Base-by-base conservation (phyloP, 768 basidiomycete genomes). In the Hericium erinaceus region DNA sequence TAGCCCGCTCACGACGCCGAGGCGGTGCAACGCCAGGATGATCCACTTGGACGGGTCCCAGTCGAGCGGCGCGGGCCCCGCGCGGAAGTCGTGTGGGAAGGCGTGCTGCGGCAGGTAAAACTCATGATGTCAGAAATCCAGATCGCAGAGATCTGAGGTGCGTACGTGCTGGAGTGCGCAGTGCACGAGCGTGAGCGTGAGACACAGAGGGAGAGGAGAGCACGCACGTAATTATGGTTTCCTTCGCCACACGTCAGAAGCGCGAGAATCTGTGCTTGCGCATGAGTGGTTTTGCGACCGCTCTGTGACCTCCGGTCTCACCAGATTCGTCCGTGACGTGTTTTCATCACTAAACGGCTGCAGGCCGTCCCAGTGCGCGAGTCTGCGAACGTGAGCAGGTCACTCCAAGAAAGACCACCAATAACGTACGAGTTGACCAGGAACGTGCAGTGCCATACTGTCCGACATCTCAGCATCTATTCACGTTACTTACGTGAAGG, bases 31-130 rank as follows among this genome's bases (percentile, higher is more conserved):
- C 4, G 70, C 52, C 18, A 79, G 65, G 44, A 90, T 89, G 46
- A 83, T 77, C 88, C 87, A 90, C 72, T 89, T 90, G 2, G 85
- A 85, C 0, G 89, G 87, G 68, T 92, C 88, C 87, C 87, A 92
- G 61, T 85, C 86, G 24, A 73, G 67, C 6, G 58, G 50, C 18
- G 77, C 75, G 10, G 82, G 84, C 0, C 82, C 86, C 18, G 87
- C 85, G 26, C 87, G 80, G 69, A 82, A 90, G 68, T 92, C 88
- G 58, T 84, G 80, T 9, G 89, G 89, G 64, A 89, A 90, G 0
- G 87, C 77, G 67, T 90, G 87, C 80, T 90, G 52, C 13, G 57
- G 51, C 16, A 6, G 13, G 48, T 28, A 4, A 8, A 50, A 6
- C n/a, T 50, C n/a, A 6, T 50, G 22, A 22, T 8, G n/a, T 15